Conservation (phyloP, 257 asterid genomes). For the Fraxinus pennsylvanica region DNA sequence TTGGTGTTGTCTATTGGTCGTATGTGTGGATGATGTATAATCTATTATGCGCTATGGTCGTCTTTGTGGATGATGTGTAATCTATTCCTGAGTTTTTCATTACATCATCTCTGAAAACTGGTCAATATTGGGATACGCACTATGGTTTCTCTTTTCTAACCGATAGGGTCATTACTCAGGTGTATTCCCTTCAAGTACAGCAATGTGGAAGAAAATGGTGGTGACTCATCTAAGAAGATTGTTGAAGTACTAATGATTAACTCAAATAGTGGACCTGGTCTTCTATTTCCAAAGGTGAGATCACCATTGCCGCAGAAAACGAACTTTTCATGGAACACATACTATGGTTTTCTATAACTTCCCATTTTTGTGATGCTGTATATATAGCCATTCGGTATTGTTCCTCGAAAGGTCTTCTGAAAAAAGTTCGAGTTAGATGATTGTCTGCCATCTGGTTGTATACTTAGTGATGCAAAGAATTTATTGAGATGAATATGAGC, state of each 20-base stretch:
- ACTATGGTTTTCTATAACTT: too few relatives aligned
- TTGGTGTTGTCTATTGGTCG: constrained; percentile 2
- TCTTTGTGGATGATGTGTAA: neutral
- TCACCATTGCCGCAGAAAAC: neutral
- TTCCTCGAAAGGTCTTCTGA: neutral
- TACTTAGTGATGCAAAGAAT: too few relatives aligned
- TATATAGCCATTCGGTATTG: too few relatives aligned
- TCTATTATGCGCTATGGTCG: neutral
- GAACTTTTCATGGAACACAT: neutral
- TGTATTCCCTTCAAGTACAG: constrained; percentile 77
- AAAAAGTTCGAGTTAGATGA: neutral
- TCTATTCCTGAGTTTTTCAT: neutral
- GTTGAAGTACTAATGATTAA: constrained; percentile 87
- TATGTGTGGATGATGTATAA: neutral
- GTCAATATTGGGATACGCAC: neutral
- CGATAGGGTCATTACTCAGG: constrained; percentile 42
- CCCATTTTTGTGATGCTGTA: too few relatives aligned
- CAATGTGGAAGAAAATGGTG: constrained; percentile 45
- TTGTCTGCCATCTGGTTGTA: neutral
- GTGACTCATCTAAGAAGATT: constrained; percentile 43
- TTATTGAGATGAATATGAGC: too few relatives aligned
- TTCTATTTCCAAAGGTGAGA: constrained; percentile 88
- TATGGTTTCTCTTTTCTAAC: constrained; percentile 31
- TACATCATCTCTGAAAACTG: neutral
- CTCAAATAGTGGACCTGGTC: constrained; percentile 94